Conservation (phyloP, 1,284 basidiomycete genomes). For the Cystobasidium sp. region DNA sequence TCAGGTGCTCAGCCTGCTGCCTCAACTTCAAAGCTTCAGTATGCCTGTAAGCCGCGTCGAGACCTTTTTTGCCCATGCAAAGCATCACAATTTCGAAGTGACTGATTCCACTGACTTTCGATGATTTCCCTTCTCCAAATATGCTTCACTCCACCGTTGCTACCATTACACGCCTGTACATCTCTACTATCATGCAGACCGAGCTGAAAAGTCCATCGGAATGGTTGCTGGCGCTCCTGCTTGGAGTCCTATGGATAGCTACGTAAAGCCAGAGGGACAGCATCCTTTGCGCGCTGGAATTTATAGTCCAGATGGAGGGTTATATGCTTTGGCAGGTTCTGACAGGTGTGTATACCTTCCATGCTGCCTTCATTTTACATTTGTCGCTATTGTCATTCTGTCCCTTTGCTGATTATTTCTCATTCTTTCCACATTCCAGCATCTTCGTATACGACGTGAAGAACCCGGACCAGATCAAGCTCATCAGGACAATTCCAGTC, state of each 20-base stretch:
- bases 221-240: slow-evolving; percentile 38
- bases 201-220: slow-evolving; percentile 42
- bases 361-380: background rate
- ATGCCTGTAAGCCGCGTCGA: slow-evolving; percentile 27
- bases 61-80: background rate
- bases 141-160: background rate
- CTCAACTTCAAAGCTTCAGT: slow-evolving; percentile 29
- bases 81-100: background rate
- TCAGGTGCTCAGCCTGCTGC: slow-evolving; percentile 4
- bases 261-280: slow-evolving; percentile 30
- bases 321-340: slow-evolving; percentile 32
- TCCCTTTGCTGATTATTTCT: background rate
- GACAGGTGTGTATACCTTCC: background rate
- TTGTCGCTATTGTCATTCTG: too few species aligned
- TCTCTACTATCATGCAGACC: slow-evolving; percentile 3
- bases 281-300: slow-evolving; percentile 18
- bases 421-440: slow-evolving; percentile 1
- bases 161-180: background rate
- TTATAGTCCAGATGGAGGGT: slow-evolving; percentile 33
- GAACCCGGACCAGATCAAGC: slow-evolving; percentile 27
- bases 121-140: background rate
- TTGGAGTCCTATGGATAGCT: slow-evolving; percentile 27
- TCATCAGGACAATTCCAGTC: slow-evolving; percentile 16
- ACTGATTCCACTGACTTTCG: background rate
- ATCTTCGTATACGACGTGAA: slow-evolving; percentile 33